phyloP scores from a whole-genome alignment of 192 early-diverging fungal genomes.

The Linnemannia hyalina region DNA sequence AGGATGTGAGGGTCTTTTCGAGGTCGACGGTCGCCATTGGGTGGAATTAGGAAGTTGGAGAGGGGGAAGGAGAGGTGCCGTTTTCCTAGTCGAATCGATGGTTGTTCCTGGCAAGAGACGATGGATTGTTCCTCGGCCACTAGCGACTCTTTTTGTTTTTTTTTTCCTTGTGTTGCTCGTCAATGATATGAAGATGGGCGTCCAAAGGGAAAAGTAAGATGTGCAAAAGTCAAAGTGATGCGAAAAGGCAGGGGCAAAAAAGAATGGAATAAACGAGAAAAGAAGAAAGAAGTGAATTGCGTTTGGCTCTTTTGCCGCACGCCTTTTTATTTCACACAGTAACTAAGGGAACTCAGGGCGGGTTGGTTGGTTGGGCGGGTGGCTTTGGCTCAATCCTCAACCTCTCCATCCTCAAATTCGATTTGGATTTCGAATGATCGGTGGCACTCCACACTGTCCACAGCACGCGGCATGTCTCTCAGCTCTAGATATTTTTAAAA shows the following conservation, averaged over 20 bases:
- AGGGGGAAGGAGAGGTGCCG: background rate
- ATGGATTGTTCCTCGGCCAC: background rate
- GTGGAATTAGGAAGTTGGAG: background rate
- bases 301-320: too few species aligned
- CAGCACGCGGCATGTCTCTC: background rate
- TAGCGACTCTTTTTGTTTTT: background rate
- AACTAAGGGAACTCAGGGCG: too few species aligned
- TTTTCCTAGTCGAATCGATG: background rate
- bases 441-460: too few species aligned
- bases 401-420: too few species aligned
- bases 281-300: background rate
- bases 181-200: background rate
- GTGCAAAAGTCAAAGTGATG: background rate
- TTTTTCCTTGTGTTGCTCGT: background rate
- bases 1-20: constrained; percentile 32
- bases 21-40: constrained; percentile 23
- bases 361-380: too few species aligned
- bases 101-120: background rate
- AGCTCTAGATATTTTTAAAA: background rate
- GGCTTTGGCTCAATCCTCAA: too few species aligned
- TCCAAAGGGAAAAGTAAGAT: background rate
- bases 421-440: too few species aligned
- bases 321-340: too few species aligned
- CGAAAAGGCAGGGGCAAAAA: background rate
- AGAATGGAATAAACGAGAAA: background rate